Base-by-base conservation (phyloP, 2,329 filamentous ascomycete species). In the Blastomyces silverae region DNA sequence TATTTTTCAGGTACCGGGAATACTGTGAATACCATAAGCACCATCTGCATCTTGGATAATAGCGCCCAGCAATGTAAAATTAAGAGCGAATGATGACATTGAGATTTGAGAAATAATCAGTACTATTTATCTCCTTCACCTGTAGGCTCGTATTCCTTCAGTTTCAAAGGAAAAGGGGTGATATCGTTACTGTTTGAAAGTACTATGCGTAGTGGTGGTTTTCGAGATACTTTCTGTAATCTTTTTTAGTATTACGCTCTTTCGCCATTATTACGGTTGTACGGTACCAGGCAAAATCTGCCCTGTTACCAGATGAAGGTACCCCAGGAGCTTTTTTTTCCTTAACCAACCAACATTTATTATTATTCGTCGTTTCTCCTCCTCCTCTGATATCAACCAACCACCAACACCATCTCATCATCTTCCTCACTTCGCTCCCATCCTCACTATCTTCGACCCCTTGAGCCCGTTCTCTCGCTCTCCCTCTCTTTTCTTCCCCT, bases 401-500 rank as follows among this genome's bases (percentile, higher is more conserved):
- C 65, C 67, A 55, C 64, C 59, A 59, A 68, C 65, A 58, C 67
- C 61, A 56, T 57, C 37, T 53, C 39, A 31, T 53, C 64, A 61
- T 62, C 67, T 55, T 53, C 37, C 37, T 39, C 37, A 39, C 37
- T 39, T 39, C 37, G 10, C 37, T 39, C 37, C 37, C 37, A 39
- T 39, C 37, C 37, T 39, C 42, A 20, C 1, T 20, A 46, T 46
- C 13, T 46, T 63, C 7, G 6, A 34, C 28, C n/a, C 20, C 44
- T 37, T 53, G 13, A 37, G 22, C 31, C 28, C 46, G 17, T 53
- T 44, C 28, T 39, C n/a, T 39, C 31, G 17, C 31, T 25, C 39
- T n/a, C 28, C n/a, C 28, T 61, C 39, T 20, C 10, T 37, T 6
- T 37, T 11, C 34, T 37, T 10, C 34, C 3, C 34, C 34, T 25